These are phyloP conservation scores for Aphanocladium album DNA, from an alignment of 2,329 filamentous ascomycete genomes.

Conservation along the genomic window DNA sequence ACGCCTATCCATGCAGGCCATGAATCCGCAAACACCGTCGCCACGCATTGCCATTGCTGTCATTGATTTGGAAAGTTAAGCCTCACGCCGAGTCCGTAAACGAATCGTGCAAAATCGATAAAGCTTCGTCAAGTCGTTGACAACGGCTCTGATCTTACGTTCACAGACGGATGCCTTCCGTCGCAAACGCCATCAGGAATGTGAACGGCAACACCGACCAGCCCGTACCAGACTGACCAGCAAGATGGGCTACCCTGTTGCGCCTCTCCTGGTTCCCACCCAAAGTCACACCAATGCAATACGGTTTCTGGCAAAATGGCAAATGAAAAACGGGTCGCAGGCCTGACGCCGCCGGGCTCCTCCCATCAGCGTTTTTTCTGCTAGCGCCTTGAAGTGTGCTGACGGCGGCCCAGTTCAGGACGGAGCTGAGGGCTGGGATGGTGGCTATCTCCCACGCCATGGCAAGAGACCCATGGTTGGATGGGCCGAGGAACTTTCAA, in stretches of 20 bases:
- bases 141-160: not conserved
- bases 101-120: not conserved
- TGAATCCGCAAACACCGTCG: too few species aligned
- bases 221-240: not conserved
- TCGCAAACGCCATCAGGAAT: not conserved
- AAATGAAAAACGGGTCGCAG: conserved; percentile 8
- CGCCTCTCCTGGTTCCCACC: not conserved
- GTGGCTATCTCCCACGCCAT: not conserved
- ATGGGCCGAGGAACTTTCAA: not conserved
- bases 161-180: not conserved
- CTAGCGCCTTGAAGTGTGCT: not conserved
- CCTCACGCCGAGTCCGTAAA: too few species aligned
- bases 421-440: not conserved
- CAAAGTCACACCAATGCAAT: not conserved
- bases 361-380: not conserved
- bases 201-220: not conserved
- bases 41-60: too few species aligned
- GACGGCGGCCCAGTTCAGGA: conserved; percentile 3
- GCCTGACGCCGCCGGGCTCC: not conserved
- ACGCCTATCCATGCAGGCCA: too few species aligned
- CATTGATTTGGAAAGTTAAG: too few species aligned
- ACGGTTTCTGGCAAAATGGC: not conserved
- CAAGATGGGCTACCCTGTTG: not conserved
- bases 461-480: not conserved
- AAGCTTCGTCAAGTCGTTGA: not conserved